These are phyloP conservation scores for Jamesozyma piceae DNA, from an alignment of 805 yeast genomes.

Conservation along the genomic window DNA sequence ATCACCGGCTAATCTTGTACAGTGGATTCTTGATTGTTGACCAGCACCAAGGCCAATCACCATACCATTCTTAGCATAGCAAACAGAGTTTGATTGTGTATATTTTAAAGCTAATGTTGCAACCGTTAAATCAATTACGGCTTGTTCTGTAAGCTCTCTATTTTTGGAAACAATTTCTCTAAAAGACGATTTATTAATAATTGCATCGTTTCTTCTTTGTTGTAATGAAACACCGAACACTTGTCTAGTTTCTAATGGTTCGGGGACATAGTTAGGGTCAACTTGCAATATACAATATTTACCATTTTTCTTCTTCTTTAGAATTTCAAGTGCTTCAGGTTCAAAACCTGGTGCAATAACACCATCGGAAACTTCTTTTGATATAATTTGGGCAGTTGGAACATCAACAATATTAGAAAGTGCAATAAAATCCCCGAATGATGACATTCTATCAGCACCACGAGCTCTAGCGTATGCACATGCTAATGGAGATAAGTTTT, in stretches of 20 bases:
- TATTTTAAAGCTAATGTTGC: slow-evolving; percentile 96
- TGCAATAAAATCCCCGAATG: slow-evolving; percentile 97
- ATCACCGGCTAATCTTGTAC: slow-evolving; percentile 98
- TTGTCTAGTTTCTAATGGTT: slow-evolving; percentile 74
- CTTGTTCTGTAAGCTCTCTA: slow-evolving; percentile 84
- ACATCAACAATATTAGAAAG: slow-evolving; percentile 91
- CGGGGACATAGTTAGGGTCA: slow-evolving; percentile 89
- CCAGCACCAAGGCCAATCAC: slow-evolving; percentile 99
- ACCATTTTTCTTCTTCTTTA: slow-evolving; percentile 91
- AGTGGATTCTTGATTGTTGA: slow-evolving; percentile 98
- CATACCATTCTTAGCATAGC: slow-evolving; percentile 99
- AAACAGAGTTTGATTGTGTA: slow-evolving; percentile 97
- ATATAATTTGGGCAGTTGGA: slow-evolving; percentile 93
- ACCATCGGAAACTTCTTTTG: slow-evolving; percentile 97
- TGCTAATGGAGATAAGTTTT: slow-evolving; percentile 91
- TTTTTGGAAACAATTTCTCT: slow-evolving; percentile 83
- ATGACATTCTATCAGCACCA: slow-evolving; percentile 99
- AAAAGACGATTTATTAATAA: slow-evolving; percentile 82
- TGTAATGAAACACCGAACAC: slow-evolving; percentile 92
- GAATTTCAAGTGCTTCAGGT: slow-evolving; percentile 82
- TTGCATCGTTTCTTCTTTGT: slow-evolving; percentile 97
- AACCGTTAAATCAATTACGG: slow-evolving; percentile 84
- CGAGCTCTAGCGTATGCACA: slow-evolving; percentile 98
- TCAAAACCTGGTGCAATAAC: slow-evolving; percentile 96
- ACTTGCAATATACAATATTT: slow-evolving; percentile 94